A percentile compares a stretch with the other conserved stretches of the same genome.
phyloP scores from a whole-genome alignment of 805 yeast species.

The Alloascoidea hylecoeti region DNA sequence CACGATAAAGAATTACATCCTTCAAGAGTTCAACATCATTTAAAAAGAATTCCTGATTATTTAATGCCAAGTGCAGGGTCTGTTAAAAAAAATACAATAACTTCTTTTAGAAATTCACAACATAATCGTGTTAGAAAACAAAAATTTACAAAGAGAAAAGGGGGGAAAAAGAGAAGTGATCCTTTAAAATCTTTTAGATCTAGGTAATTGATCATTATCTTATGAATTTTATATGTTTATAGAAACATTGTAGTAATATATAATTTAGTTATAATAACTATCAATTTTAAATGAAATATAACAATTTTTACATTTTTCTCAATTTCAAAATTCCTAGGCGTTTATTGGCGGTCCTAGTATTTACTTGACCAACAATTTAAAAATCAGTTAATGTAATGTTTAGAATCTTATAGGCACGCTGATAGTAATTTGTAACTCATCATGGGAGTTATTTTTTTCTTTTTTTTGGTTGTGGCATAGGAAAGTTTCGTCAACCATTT shows the following conservation, averaged over 20 bases:
- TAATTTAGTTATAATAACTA: too few species aligned
- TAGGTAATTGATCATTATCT: not conserved
- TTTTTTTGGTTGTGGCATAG: too few species aligned
- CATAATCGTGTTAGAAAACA: slow-evolving; percentile 22
- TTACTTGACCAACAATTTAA: too few species aligned
- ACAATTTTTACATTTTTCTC: too few species aligned
- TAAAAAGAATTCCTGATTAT: slow-evolving; percentile 88
- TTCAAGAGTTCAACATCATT: slow-evolving; percentile 66
- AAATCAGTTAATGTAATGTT: too few species aligned
- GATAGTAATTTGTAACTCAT: too few species aligned
- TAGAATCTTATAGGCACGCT: too few species aligned
- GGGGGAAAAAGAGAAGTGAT: slow-evolving; percentile 28
- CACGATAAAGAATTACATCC: slow-evolving; percentile 87
- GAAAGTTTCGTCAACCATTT: too few species aligned
- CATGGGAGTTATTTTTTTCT: too few species aligned
- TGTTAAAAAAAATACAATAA: slow-evolving; percentile 47
- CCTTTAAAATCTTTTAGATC: slow-evolving; percentile 30
- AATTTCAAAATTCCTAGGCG: too few species aligned
- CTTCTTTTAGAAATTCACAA: slow-evolving; percentile 34
- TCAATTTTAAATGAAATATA: too few species aligned
- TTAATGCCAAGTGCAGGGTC: slow-evolving; percentile 67
- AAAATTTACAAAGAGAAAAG: slow-evolving; percentile 15
- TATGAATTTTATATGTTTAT: not conserved
- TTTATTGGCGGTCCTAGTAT: too few species aligned
- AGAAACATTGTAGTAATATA: not conserved